Evolutionary conservation across 1,284 basidiomycete genomes (phyloP).

Genomic region (Leccinum cinnamomeum): DNA sequence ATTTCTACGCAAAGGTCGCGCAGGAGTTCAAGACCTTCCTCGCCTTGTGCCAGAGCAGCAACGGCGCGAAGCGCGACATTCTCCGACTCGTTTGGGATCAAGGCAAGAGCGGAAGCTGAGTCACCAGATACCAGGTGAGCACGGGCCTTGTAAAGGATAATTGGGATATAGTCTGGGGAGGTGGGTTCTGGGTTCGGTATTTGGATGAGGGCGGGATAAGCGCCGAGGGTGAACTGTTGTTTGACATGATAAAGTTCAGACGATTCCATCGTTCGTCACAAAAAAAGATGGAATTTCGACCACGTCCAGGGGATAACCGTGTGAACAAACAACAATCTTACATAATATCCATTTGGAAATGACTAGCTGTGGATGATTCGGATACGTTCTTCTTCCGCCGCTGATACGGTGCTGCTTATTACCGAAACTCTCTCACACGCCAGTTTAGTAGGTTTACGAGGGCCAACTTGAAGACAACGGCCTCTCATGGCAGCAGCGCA

Average conservation of each 20-base stretch:
- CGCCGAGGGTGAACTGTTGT: conserved; percentile 82
- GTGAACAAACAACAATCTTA: neutral
- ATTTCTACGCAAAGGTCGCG: conserved; percentile 85
- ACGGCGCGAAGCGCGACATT: conserved; percentile 73
- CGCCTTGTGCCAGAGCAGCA: conserved; percentile 64
- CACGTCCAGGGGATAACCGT: no score
- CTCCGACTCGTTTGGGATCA: conserved; percentile 59
- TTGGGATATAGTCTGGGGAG: conserved; percentile 62
- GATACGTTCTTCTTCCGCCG: neutral
- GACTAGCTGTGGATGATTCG: no score
- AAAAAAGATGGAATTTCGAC: neutral
- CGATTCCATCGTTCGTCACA: conserved; percentile 66
- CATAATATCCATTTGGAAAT: neutral
- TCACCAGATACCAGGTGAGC: conserved; percentile 78
- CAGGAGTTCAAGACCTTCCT: conserved; percentile 74
- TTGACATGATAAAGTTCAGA: conserved; percentile 81
- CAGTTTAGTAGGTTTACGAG: neutral
- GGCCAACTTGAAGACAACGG: neutral
- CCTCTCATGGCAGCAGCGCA: neutral
- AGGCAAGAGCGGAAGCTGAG: conserved; percentile 51
- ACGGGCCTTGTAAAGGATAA: conserved; percentile 80
- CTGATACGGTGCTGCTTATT: neutral
- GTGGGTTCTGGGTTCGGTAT: conserved; percentile 57
- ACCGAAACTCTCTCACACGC: neutral
- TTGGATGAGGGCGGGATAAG: conserved; percentile 60